Base-by-base conservation (phyloP, 2,329 filamentous ascomycete genomes). In the Drechslera avenae region DNA sequence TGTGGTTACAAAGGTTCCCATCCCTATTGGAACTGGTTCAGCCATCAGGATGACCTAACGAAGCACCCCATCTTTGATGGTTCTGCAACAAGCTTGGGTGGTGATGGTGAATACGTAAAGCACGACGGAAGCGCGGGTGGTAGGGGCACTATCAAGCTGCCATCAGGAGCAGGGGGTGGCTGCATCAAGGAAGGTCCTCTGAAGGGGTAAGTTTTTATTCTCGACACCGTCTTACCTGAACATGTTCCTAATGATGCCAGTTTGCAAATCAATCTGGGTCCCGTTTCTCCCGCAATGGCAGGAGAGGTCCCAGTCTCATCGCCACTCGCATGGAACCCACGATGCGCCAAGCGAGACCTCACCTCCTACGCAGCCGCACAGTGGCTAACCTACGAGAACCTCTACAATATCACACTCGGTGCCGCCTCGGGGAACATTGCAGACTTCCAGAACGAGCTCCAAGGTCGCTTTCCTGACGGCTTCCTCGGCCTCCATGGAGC, bases 11-110 rank as follows among this genome's bases (percentile, higher is more conserved):
- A 50, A 2, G 60, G 59, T 28, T 60, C 62, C 32, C 66, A 71
- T 23, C 75, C 75, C 2, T 82, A 81, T 67, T 79, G 78, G 72
- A 79, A 83, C 64, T 83, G 79, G 78, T 49, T 56, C 19, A 48
- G 45, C 13, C 44, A 55, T 23, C 52, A 56, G 17, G 49, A 61
- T 3, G 42, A 64, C 55, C 74, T 76, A 1, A 59, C 68, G 4
- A 51, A 46, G 4, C 60, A 55, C 3, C 63, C 64, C 2, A 46
- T 68, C 13, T 66, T 68, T 12, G 62, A 68, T 34, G 64, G 64
- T 14, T 59, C 51, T 17, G 52, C 50, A 2, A 60, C 59, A 10
- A 79, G 75, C 45, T 67, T 83, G 46, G 54, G 59, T 30, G 60
- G 63, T 3, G 59, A 64, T 23, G 66, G 66, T 4, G 40, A 42